A percentile compares a stretch with the other conserved stretches of the same genome.
These are phyloP conservation scores for Verticillium dahliae DNA, from an alignment of 2,329 filamentous ascomycete genomes.

Conservation along the genomic window DNA sequence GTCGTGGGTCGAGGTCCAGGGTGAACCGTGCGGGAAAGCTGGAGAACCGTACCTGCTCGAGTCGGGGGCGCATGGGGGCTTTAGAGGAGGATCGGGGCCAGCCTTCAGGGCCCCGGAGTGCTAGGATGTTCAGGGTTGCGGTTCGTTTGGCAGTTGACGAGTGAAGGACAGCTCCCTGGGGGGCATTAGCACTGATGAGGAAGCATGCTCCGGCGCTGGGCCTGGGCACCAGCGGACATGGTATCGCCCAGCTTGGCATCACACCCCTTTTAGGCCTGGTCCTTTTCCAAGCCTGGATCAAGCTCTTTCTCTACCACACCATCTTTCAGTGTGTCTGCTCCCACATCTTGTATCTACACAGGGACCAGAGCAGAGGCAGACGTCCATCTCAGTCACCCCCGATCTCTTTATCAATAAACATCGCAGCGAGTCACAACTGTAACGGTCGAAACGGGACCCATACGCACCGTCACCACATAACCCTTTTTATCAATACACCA, in stretches of 20 bases:
- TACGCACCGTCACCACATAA: no score
- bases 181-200: conserved; percentile 8
- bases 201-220: conserved; percentile 3
- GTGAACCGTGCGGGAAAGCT: conserved; percentile 4
- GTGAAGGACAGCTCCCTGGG: not conserved
- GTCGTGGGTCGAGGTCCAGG: not conserved
- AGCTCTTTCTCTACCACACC: not conserved
- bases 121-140: not conserved
- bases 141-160: not conserved
- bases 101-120: not conserved
- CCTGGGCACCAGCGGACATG: not conserved
- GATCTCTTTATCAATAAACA: no score
- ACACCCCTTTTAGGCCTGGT: not conserved
- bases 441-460: no score
- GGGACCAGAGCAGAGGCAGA: not conserved
- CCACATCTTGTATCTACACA: not conserved
- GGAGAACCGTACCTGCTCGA: not conserved
- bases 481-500: no score
- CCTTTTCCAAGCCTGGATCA: not conserved
- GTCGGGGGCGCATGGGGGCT: not conserved
- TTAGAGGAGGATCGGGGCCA: not conserved
- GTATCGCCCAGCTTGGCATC: not conserved
- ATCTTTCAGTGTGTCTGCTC: not conserved
- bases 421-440: no score
- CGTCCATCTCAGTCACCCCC: no score